Evolutionary conservation across 176 grass and related monocot genomes (phyloP).

Genomic region (Carex kokanica): DNA sequence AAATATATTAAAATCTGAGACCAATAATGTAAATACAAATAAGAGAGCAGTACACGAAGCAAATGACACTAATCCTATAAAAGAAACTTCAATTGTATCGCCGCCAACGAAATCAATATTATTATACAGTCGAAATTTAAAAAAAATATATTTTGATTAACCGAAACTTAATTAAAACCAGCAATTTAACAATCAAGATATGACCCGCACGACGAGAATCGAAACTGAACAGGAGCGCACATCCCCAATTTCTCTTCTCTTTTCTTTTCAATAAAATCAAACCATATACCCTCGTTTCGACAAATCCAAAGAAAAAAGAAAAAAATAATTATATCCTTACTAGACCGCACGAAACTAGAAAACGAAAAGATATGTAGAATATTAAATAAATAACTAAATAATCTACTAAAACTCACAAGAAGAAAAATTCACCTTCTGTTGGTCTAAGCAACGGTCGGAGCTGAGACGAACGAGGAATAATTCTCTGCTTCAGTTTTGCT

Average conservation of each 20-base stretch:
- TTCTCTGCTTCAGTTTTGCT: constrained; percentile 4
- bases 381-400: background rate
- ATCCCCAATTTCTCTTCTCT: constrained; percentile 16
- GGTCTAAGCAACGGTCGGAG: constrained; percentile 16
- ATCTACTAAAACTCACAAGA: background rate
- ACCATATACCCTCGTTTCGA: background rate
- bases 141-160: background rate
- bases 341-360: background rate
- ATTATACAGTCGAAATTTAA: background rate
- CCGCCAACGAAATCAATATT: background rate
- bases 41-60: background rate
- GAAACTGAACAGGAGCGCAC: constrained; percentile 21
- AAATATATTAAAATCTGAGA: constrained; percentile 12
- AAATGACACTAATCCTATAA: constrained; percentile 7
- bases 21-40: constrained; percentile 10
- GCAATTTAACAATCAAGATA: background rate
- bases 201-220: constrained; percentile 22
- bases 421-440: constrained; percentile 8
- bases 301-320: constrained; percentile 17
- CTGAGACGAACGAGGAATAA: constrained; percentile 6
- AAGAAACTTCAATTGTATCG: constrained; percentile 21
- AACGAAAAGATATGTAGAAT: background rate
- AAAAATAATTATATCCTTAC: background rate
- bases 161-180: background rate
- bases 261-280: constrained; percentile 17